Base-by-base conservation (phyloP, 2,329 filamentous ascomycete species). In the Fusarium agapanthi region DNA sequence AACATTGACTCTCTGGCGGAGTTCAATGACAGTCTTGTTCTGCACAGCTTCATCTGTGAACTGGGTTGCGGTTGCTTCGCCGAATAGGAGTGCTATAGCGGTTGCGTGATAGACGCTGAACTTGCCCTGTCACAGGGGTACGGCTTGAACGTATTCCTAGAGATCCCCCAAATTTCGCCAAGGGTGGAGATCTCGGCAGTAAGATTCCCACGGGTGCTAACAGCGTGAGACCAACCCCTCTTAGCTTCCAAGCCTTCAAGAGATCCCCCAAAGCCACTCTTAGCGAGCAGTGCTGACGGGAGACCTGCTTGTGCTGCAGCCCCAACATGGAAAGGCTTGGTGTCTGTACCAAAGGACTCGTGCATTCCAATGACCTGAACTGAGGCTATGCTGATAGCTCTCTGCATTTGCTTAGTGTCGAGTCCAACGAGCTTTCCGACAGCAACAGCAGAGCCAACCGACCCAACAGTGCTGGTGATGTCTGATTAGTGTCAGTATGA, bases 51-150 rank as follows among this genome's bases (percentile, higher is more conserved):
- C 35, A 34, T 63, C 43, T 12, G 43, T 63, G n/a, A 60, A 63
- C 10, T 63, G 35, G 2, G 13, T 8, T 3, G 60, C 35, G 5
- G 60, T 60, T 18, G 35, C 54, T 24, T 63, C 53, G 1, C 54
- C 43, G 22, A 35, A 59, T 3, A 63, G 24, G 11, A 63, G 54
- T 22, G 60, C 53, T 12, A 63, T 11, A 12, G 60, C 35, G 14
- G 60, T 43, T n/a, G 35, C 54, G 15, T 63, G 60, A 16, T 63
- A 63, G 10, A 63, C 54, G 30, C 54, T 63, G 43, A 63, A 60
- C 16, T 60, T 63, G 9, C 43, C 35, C 11, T 37, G 13, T 59
- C 60, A 14, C 43, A 63, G 9, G 60, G 60, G 24, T 28, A 60
- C 1, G 60, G 60, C 20, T 60, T 60, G 28, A 63, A 63, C 6